A percentile compares a stretch with the other conserved stretches of the same genome.
Conservation (phyloP, 2,329 filamentous ascomycete species). For the Sarocladiaceae sp. region DNA sequence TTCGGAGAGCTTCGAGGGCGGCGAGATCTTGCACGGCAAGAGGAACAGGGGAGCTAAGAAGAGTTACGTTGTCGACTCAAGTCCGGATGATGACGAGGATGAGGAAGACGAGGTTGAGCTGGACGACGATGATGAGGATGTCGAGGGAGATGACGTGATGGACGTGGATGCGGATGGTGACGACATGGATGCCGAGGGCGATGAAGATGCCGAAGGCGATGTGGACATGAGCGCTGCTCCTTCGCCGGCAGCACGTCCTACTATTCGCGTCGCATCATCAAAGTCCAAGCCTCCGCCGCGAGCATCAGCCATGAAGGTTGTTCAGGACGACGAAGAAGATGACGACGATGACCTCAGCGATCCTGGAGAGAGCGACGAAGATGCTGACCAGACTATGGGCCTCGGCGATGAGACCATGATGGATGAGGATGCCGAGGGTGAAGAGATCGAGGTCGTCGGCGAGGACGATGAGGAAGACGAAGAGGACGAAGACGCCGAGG, state of each 20-base stretch:
- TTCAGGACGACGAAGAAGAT: constrained; percentile 38
- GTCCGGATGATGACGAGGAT: constrained; percentile 39
- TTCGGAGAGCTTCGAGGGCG: constrained; percentile 33
- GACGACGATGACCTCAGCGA: constrained; percentile 52
- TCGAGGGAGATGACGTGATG: constrained; percentile 27
- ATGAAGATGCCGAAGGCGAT: constrained; percentile 33
- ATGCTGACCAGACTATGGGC: constrained; percentile 28
- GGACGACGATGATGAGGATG: constrained; percentile 31
- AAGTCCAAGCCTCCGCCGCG: constrained; percentile 29
- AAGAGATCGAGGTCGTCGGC: constrained; percentile 34
- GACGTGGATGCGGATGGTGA: constrained; percentile 32
- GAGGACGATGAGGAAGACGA: constrained; percentile 33
- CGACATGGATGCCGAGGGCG: constrained; percentile 35
- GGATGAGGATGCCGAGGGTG: constrained; percentile 42
- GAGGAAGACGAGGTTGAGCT: constrained; percentile 31
- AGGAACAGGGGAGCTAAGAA: constrained; percentile 51
- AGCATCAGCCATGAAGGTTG: constrained; percentile 25
- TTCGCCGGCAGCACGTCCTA: constrained; percentile 22
- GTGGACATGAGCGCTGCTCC: constrained; percentile 39
- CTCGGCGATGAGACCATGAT: constrained; percentile 39
- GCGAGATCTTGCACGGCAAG: constrained; percentile 43
- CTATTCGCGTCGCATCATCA: constrained; percentile 43
- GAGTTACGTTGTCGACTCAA: constrained; percentile 54
- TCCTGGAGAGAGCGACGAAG: constrained; percentile 41
- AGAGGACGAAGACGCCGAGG: constrained; percentile 32